Conservation (phyloP, 805 yeast genomes). For the Starmerella stigmatis region DNA sequence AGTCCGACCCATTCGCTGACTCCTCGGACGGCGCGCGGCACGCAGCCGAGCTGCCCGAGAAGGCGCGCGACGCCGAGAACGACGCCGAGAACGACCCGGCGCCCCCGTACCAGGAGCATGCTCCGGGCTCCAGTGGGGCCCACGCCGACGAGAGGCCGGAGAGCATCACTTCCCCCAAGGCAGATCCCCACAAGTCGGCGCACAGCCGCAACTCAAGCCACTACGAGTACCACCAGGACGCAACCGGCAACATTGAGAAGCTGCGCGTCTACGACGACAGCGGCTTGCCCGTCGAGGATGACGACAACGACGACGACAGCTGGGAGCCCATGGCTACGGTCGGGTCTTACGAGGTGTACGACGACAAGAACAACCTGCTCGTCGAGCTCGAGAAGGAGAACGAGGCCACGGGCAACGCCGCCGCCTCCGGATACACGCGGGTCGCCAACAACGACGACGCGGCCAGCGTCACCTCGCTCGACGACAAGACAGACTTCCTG, state of each 20-base stretch:
- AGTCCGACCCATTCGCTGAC: too few relatives aligned
- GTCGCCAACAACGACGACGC: conserved; percentile 54
- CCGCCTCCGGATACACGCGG: conserved; percentile 72
- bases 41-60: too few relatives aligned
- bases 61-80: too few relatives aligned
- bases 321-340: conserved; percentile 88
- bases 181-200: not conserved
- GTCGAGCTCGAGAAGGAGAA: conserved; percentile 26
- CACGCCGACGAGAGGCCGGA: not conserved
- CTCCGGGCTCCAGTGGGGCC: not conserved
- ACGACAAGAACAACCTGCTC: conserved; percentile 48
- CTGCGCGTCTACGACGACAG: conserved; percentile 14
- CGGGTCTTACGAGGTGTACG: conserved; percentile 65
- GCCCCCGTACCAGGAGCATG: not conserved
- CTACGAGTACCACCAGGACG: conserved; percentile 22
- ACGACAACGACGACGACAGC: conserved; percentile 38
- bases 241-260: conserved; percentile 21
- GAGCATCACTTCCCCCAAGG: conserved; percentile 4
- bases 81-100: too few relatives aligned
- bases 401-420: conserved; percentile 32
- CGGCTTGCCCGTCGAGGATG: conserved; percentile 11
- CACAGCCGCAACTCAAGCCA: conserved; percentile 16
- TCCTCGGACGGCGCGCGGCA: too few relatives aligned
- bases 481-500: conserved; percentile 47
- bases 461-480: conserved; percentile 44